Evolutionary conservation across 768 basidiomycete species (phyloP).

Genomic region (Clitopilus hobsonii): DNA sequence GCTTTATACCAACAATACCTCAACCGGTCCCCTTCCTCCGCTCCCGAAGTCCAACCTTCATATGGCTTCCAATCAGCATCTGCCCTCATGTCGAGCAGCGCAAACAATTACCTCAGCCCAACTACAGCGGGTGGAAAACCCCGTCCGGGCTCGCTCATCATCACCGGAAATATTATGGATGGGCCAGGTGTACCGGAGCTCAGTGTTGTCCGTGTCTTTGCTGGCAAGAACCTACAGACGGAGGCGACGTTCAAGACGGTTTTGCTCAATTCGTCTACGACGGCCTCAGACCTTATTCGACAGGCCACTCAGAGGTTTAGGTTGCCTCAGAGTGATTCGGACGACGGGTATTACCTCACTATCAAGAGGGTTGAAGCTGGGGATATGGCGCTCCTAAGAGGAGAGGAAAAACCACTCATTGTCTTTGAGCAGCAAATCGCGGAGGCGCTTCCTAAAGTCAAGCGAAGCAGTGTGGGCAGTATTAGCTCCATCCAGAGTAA

Average conservation of each 20-base stretch:
- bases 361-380: constrained; percentile 92
- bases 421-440: constrained; percentile 86
- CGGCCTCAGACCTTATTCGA: constrained; percentile 75
- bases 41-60: constrained; percentile 68
- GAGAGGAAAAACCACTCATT: constrained; percentile 77
- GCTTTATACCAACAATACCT: constrained; percentile 87
- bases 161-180: constrained; percentile 56
- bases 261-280: constrained; percentile 82
- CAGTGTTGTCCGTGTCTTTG: constrained; percentile 94
- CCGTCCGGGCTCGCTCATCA: constrained; percentile 75
- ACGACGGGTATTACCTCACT: constrained; percentile 77
- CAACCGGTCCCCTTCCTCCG: constrained; percentile 76
- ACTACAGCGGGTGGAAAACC: constrained; percentile 40
- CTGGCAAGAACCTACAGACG: constrained; percentile 83
- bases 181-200: constrained; percentile 71
- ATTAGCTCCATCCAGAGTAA: constrained; percentile 93
- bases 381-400: constrained; percentile 66
- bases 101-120: constrained; percentile 45
- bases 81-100: constrained; percentile 46
- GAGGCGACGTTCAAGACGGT: constrained; percentile 99
- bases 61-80: constrained; percentile 77
- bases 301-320: constrained; percentile 96
- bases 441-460: constrained; percentile 83
- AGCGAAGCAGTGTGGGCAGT: constrained; percentile 88
- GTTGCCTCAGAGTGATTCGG: constrained; percentile 39